Conservation (phyloP, 2,329 filamentous ascomycete genomes). For the Fusarium albosuccineum region DNA sequence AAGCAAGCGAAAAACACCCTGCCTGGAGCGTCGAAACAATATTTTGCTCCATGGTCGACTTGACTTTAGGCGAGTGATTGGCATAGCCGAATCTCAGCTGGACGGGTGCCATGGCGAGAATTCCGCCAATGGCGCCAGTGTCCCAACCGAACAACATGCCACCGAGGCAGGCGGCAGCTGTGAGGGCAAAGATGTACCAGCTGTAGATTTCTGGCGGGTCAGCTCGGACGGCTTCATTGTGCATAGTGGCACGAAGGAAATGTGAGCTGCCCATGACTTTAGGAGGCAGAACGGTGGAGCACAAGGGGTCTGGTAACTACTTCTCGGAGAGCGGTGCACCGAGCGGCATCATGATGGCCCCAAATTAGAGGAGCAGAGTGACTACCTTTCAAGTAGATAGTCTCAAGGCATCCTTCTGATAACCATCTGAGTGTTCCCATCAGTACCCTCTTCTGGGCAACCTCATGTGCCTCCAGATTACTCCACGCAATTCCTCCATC, state of each 20-base stretch:
- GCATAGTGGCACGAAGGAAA: slow-evolving; percentile 59
- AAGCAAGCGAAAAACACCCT: slow-evolving; percentile 75
- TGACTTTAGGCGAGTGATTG: slow-evolving; percentile 31
- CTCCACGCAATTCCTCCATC: no score
- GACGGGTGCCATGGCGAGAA: slow-evolving; percentile 70
- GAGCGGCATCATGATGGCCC: no score
- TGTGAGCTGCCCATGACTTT: no score
- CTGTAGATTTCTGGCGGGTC: slow-evolving; percentile 78
- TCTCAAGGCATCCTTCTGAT: no score
- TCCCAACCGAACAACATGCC: slow-evolving; percentile 65
- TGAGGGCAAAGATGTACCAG: slow-evolving; percentile 74
- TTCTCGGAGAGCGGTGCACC: no score
- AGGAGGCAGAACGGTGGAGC: no score
- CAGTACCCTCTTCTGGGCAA: no score
- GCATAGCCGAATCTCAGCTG: slow-evolving; percentile 56
- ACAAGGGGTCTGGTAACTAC: no score
- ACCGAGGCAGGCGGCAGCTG: slow-evolving; percentile 75
- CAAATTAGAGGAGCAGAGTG: no score
- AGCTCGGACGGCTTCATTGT: slow-evolving; percentile 77
- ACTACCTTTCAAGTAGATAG: no score
- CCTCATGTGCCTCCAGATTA: no score
- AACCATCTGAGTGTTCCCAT: no score
- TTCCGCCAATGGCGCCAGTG: slow-evolving; percentile 76
- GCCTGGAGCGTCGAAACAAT: slow-evolving; percentile 77
- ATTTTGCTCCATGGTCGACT: slow-evolving; percentile 70